Evolutionary conservation across 495 filamentous ascomycete genomes (phyloP).

Genomic region (Wilcoxina mikolae): DNA sequence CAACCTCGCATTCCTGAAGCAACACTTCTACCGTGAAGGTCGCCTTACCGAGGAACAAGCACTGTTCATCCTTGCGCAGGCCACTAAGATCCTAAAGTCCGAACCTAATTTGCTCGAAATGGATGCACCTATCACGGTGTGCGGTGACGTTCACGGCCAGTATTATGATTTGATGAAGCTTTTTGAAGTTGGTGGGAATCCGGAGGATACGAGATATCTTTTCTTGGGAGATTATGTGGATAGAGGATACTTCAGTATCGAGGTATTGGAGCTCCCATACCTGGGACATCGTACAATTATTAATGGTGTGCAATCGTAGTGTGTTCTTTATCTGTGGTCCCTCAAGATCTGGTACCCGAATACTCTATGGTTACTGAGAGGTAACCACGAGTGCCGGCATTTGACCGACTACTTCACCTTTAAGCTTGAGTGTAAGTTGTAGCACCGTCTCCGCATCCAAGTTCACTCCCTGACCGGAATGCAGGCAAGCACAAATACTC

Average conservation of each 20-base stretch:
- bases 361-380: conserved; percentile 87
- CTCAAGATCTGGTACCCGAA: conserved; percentile 99
- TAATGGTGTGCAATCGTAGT: conserved; percentile 35
- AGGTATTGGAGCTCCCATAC: conserved; percentile 37
- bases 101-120: conserved; percentile 97
- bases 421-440: conserved; percentile 67
- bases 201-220: conserved; percentile 86
- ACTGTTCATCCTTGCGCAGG: conserved; percentile 78
- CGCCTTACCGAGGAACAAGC: conserved; percentile 94
- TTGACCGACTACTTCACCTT: conserved; percentile 99
- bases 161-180: conserved; percentile 99
- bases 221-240: conserved; percentile 98
- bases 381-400: conserved; percentile 97
- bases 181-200: conserved; percentile 95
- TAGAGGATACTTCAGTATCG: conserved; percentile 95
- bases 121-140: conserved; percentile 99
- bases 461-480: conserved; percentile 6
- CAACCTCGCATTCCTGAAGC: conserved; percentile 84
- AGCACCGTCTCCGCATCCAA: not conserved
- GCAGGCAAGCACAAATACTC: conserved; percentile 66
- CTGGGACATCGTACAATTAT: not conserved
- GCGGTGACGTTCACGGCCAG: conserved; percentile 95
- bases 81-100: conserved; percentile 63
- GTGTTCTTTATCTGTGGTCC: conserved; percentile 92
- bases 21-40: conserved; percentile 95